Percentiles rank a stretch among this genome's conserved stretches.
Evolutionary conservation across 352 stramenopile species (phyloP).

Genomic region (Globisporangium polare): DNA sequence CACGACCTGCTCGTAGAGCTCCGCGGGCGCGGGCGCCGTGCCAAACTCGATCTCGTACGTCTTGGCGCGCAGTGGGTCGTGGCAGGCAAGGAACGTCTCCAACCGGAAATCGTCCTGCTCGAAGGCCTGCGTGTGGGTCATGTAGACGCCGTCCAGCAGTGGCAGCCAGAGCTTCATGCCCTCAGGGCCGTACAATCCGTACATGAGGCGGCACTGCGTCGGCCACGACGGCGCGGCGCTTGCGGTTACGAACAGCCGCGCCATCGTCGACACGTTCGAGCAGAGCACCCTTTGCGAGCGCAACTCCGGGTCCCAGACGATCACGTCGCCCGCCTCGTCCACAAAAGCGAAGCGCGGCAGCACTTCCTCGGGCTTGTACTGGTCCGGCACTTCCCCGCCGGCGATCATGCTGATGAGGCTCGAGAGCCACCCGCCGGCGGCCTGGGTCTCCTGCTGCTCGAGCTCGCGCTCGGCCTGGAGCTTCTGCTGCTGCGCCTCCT

Average conservation of each 20-base stretch:
- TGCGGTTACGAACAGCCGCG: slow-evolving; percentile 39
- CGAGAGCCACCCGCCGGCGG: slow-evolving; percentile 46
- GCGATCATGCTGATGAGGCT: slow-evolving; percentile 57
- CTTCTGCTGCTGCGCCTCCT: slow-evolving; percentile 28
- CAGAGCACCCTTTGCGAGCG: slow-evolving; percentile 62
- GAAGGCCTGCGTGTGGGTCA: slow-evolving; percentile 53
- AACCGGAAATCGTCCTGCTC: slow-evolving; percentile 41
- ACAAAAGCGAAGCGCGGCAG: slow-evolving; percentile 65
- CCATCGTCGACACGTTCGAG: slow-evolving; percentile 64
- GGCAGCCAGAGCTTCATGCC: slow-evolving; percentile 78
- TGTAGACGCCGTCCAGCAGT: slow-evolving; percentile 72
- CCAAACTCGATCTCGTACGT: slow-evolving; percentile 82
- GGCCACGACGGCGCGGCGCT: slow-evolving; percentile 48
- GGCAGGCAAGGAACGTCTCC: slow-evolving; percentile 67
- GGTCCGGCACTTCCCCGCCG: slow-evolving; percentile 60
- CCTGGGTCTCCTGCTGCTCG: slow-evolving; percentile 36
- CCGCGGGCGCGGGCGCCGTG: slow-evolving; percentile 47
- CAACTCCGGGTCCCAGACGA: slow-evolving; percentile 78
- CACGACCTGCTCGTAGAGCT: slow-evolving; percentile 71
- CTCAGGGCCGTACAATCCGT: slow-evolving; percentile 66
- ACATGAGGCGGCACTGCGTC: slow-evolving; percentile 55
- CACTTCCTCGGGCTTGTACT: slow-evolving; percentile 67
- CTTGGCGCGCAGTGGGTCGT: slow-evolving; percentile 79
- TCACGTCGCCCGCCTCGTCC: slow-evolving; percentile 46
- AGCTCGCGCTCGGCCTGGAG: slow-evolving; percentile 32